phyloP scores from a whole-genome alignment of 1,284 basidiomycete species.

The Moniliella sp. region DNA sequence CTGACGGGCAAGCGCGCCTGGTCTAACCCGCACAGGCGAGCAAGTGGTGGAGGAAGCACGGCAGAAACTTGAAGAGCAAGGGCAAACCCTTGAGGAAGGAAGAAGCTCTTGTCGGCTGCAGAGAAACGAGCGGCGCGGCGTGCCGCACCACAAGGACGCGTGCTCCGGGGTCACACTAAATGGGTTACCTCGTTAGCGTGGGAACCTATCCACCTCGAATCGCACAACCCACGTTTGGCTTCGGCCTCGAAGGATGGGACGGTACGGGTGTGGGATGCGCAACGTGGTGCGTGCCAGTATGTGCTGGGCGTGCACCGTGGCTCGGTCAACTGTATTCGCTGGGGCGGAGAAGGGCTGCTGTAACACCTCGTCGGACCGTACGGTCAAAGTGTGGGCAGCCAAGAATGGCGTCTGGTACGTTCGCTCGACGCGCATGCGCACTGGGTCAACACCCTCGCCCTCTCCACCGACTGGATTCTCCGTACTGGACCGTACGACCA shows the following conservation, averaged over 20 bases:
- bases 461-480: conserved; percentile 83
- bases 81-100: neutral
- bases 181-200: conserved; percentile 92
- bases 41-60: conserved; percentile 14
- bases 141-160: conserved; percentile 16
- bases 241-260: conserved; percentile 90
- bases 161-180: conserved; percentile 63
- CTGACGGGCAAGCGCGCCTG: conserved; percentile 3
- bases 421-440: conserved; percentile 84
- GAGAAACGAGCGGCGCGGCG: conserved; percentile 19
- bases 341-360: conserved; percentile 46
- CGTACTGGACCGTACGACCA: conserved; percentile 89
- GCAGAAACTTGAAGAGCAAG: conserved; percentile 8
- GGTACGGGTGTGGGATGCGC: conserved; percentile 71
- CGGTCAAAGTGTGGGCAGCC: conserved; percentile 79
- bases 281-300: conserved; percentile 53
- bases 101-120: conserved; percentile 14
- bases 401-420: conserved; percentile 45
- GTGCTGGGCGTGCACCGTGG: conserved; percentile 80
- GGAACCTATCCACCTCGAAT: conserved; percentile 60
- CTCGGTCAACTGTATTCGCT: conserved; percentile 78
- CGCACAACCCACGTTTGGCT: conserved; percentile 46
- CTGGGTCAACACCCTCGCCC: conserved; percentile 87
- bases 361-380: conserved; percentile 86
- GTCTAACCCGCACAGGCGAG: conserved; percentile 1